Conservation (phyloP, 192 early-diverging fungal genomes). For the Coemansia asiatica region DNA sequence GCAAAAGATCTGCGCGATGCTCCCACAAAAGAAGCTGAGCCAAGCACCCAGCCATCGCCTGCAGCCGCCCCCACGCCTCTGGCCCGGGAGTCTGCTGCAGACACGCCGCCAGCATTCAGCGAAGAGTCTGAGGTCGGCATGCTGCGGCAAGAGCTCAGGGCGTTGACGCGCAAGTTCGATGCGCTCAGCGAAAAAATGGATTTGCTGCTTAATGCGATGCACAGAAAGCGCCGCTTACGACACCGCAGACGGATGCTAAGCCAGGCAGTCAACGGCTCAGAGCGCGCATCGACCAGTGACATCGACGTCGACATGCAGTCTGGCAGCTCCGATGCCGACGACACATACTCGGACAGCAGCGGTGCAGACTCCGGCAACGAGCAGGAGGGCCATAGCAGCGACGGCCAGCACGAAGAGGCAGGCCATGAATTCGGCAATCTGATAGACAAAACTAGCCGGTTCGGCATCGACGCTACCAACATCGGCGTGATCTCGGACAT, state of each 20-base stretch:
- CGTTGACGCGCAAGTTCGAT: constrained; percentile 38
- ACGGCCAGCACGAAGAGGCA: not conserved
- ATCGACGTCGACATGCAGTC: constrained; percentile 7
- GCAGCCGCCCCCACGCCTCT: not conserved
- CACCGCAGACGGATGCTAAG: not conserved
- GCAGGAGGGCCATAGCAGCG: not conserved
- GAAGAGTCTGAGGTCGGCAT: constrained; percentile 12
- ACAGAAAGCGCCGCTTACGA: constrained; percentile 10
- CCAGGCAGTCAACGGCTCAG: not conserved
- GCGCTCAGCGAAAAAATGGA: constrained; percentile 36
- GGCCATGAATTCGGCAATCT: constrained; percentile 19
- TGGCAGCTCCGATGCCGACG: constrained; percentile 11
- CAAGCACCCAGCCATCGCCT: constrained; percentile 2
- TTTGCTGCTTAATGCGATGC: constrained; percentile 16
- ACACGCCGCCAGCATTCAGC: not conserved
- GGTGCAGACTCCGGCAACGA: not conserved
- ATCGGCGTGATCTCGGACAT: constrained; percentile 29
- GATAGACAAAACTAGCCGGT: constrained; percentile 36
- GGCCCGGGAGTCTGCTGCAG: not conserved
- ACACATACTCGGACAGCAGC: not conserved
- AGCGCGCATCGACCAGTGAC: constrained; percentile 2
- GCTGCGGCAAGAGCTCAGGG: constrained; percentile 27
- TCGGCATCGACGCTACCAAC: constrained; percentile 33
- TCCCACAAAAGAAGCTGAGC: not conserved
- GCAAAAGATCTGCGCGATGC: not conserved